These are phyloP conservation scores for Plicaturopsis crispa DNA, from an alignment of 768 basidiomycete species.

Conservation along the genomic window DNA sequence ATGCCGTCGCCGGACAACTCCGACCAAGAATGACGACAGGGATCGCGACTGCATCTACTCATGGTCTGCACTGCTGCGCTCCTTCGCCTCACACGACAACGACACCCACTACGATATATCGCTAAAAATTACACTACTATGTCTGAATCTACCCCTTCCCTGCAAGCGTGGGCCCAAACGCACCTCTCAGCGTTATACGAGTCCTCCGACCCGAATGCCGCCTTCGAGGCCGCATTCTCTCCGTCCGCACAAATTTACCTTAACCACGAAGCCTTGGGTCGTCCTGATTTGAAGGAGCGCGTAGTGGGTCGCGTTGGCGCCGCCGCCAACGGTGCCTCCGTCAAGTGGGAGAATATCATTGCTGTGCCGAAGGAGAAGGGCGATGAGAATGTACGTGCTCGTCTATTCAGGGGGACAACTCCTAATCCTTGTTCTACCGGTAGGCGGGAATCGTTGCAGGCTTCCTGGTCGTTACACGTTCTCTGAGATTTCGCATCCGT, in stretches of 20 bases:
- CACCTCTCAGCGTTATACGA: slow-evolving; percentile 21
- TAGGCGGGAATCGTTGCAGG: slow-evolving; percentile 33
- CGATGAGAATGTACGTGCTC: slow-evolving; percentile 1
- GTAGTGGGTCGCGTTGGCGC: slow-evolving; percentile 14
- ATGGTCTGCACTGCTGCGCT: too few species aligned
- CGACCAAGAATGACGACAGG: too few species aligned
- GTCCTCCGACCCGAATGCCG: slow-evolving; percentile 4
- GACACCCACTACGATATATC: too few species aligned
- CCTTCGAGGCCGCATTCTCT: slow-evolving; percentile 25
- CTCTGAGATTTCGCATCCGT: slow-evolving; percentile 31
- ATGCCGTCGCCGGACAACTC: too few species aligned
- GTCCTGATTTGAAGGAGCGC: slow-evolving; percentile 20
- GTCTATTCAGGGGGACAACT: not conserved
- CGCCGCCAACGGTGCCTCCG: slow-evolving; percentile 11
- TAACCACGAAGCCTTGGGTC: slow-evolving; percentile 20
- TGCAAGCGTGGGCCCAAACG: slow-evolving; percentile 21
- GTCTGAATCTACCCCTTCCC: not conserved
- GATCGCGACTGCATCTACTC: too few species aligned
- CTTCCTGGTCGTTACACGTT: slow-evolving; percentile 28
- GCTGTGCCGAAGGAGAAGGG: slow-evolving; percentile 17
- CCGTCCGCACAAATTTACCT: slow-evolving; percentile 22
- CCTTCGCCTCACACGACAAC: too few species aligned
- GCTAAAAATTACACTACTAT: not conserved
- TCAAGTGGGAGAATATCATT: slow-evolving; percentile 28
- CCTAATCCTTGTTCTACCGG: not conserved